These are phyloP conservation scores for Dissophora ornata DNA, from an alignment of 192 early-diverging fungal species.

Conservation along the genomic window DNA sequence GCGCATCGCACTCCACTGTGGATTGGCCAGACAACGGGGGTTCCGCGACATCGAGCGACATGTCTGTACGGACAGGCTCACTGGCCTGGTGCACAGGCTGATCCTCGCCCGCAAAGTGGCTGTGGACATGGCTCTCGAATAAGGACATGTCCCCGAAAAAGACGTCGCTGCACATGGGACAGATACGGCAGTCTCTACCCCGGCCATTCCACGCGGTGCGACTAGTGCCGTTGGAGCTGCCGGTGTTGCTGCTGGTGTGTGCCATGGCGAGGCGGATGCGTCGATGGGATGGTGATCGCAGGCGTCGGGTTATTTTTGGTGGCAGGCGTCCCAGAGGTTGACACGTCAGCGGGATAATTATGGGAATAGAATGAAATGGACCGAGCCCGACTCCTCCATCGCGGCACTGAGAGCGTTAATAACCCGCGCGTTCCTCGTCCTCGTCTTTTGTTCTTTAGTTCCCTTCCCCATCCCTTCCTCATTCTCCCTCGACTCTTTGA, in stretches of 20 bases:
- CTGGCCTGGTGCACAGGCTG: neutral
- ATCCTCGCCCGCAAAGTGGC: constrained; percentile 30
- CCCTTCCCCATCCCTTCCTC: neutral
- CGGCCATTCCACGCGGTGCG: too few species aligned
- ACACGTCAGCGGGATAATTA: constrained; percentile 34
- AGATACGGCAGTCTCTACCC: constrained; percentile 1
- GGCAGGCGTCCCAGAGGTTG: constrained; percentile 6
- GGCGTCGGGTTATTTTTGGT: constrained; percentile 26
- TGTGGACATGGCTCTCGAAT: constrained; percentile 43
- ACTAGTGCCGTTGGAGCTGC: neutral
- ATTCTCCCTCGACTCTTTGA: neutral
- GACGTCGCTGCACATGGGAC: constrained; percentile 35
- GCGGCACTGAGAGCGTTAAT: too few species aligned
- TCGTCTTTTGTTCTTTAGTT: constrained; percentile 15
- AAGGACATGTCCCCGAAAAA: constrained; percentile 21
- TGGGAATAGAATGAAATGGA: too few species aligned
- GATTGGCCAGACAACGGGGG: neutral
- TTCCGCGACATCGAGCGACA: neutral
- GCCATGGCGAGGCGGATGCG: neutral
- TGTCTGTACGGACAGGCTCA: neutral
- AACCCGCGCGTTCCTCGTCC: too few species aligned
- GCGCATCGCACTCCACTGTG: constrained; percentile 36
- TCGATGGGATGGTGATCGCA: neutral
- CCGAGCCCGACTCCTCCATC: too few species aligned
- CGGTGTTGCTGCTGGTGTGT: neutral